Evolutionary conservation across 2,329 filamentous ascomycete genomes (phyloP).

Genomic region (Colletotrichum camelliae): DNA sequence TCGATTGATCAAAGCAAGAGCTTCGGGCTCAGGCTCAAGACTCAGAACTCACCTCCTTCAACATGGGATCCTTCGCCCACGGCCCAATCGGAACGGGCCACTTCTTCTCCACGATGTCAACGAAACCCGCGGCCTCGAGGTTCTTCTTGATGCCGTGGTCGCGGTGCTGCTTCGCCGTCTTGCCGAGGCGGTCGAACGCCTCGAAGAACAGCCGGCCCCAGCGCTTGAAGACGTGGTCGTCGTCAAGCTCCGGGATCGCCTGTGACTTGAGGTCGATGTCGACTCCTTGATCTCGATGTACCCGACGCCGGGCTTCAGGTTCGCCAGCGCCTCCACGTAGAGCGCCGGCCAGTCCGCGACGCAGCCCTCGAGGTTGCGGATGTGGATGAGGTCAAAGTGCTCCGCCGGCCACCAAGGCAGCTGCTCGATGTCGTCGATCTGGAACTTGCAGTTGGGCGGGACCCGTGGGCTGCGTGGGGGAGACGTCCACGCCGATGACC

Average conservation of each 20-base stretch:
- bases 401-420: constrained; percentile 46
- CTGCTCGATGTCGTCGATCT: constrained; percentile 66
- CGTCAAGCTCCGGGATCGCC: constrained; percentile 16
- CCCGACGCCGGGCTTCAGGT: constrained; percentile 48
- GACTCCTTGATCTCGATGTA: constrained; percentile 28
- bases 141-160: constrained; percentile 21
- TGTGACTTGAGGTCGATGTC: constrained; percentile 26
- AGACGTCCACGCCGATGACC: constrained; percentile 58
- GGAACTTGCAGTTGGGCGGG: constrained; percentile 67
- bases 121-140: constrained; percentile 30
- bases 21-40: background rate
- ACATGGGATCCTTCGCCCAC: constrained; percentile 13
- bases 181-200: constrained; percentile 33
- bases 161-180: constrained; percentile 31
- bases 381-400: constrained; percentile 65
- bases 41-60: constrained; percentile 4
- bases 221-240: background rate
- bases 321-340: constrained; percentile 44
- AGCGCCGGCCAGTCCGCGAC: constrained; percentile 52
- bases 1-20: background rate
- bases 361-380: constrained; percentile 57
- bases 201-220: constrained; percentile 33
- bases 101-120: constrained; percentile 16
- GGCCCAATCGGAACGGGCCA: constrained; percentile 20
- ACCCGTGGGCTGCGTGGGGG: constrained; percentile 61